Evolutionary conservation across 2,329 filamentous ascomycete genomes (phyloP).

Genomic region (Acephala macrosclerotiorum): DNA sequence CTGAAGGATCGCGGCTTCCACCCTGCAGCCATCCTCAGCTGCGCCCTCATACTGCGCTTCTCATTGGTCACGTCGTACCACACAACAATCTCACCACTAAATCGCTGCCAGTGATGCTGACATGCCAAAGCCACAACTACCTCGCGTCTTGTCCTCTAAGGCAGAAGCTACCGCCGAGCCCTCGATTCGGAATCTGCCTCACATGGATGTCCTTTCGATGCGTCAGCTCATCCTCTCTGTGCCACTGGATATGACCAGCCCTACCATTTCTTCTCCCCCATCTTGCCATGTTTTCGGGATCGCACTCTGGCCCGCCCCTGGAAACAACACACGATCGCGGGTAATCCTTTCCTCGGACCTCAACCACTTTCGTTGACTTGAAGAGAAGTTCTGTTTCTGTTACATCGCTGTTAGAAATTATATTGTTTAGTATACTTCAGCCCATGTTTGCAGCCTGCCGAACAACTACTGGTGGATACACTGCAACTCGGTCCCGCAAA

Average conservation of each 20-base stretch:
- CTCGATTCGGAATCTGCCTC: slow-evolving; percentile 16
- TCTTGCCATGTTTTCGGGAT: slow-evolving; percentile 14
- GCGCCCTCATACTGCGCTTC: background rate
- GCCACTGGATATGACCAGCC: background rate
- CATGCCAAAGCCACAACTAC: slow-evolving; percentile 10
- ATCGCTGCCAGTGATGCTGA: slow-evolving; percentile 11
- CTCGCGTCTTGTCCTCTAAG: slow-evolving; percentile 9
- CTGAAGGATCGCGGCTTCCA: slow-evolving; percentile 20
- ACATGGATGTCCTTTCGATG: slow-evolving; percentile 11
- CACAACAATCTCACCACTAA: slow-evolving; percentile 2
- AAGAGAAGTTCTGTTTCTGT: slow-evolving; percentile 5
- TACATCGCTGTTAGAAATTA: background rate
- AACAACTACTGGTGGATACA: slow-evolving; percentile 1
- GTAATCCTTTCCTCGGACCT: slow-evolving; percentile 2
- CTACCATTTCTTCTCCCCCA: slow-evolving; percentile 10
- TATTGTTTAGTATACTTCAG: background rate
- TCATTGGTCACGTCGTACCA: slow-evolving; percentile 9
- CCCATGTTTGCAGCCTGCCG: slow-evolving; percentile 4
- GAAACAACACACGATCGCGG: slow-evolving; percentile 9
- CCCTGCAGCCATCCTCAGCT: slow-evolving; percentile 22
- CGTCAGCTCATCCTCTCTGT: slow-evolving; percentile 16
- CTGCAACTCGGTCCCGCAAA: slow-evolving; percentile 1
- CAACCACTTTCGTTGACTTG: slow-evolving; percentile 1
- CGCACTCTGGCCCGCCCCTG: slow-evolving; percentile 3
- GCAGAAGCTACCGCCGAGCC: slow-evolving; percentile 11